Conservation (phyloP, 306 rosid genomes). For the Dicorynia guianensis region DNA sequence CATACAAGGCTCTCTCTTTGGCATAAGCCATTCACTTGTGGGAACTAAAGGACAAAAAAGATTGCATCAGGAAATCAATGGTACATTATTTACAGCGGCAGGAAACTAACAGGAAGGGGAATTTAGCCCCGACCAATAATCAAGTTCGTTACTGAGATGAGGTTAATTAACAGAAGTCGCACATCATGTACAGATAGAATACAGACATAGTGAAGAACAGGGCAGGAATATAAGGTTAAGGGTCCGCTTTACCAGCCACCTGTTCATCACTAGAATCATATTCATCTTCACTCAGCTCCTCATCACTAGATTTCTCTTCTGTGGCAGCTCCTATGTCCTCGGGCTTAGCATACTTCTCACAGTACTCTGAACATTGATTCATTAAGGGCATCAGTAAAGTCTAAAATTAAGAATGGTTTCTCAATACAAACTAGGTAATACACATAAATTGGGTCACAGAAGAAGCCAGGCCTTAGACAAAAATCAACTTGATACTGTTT, state of each 20-base stretch:
- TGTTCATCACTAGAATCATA: constrained; percentile 64
- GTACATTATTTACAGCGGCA: constrained; percentile 61
- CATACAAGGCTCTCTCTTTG: background rate
- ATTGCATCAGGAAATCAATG: constrained; percentile 49
- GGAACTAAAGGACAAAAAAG: constrained; percentile 28
- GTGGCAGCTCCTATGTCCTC: constrained; percentile 58
- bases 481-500: constrained; percentile 6
- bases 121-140: constrained; percentile 51
- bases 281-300: constrained; percentile 62
- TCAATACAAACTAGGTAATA: constrained; percentile 25
- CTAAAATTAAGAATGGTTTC: constrained; percentile 11
- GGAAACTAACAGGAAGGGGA: constrained; percentile 48
- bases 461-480: constrained; percentile 26
- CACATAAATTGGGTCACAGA: background rate
- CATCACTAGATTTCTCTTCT: constrained; percentile 65
- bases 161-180: constrained; percentile 54
- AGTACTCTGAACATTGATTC: constrained; percentile 51
- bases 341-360: constrained; percentile 62
- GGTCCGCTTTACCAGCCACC: constrained; percentile 65
- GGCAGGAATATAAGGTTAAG: constrained; percentile 39
- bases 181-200: constrained; percentile 53
- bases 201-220: constrained; percentile 24
- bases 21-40: constrained; percentile 17
- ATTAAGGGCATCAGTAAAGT: constrained; percentile 2
- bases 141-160: constrained; percentile 55